phyloP scores from a whole-genome alignment of 345 rosid genomes.

The Eucalyptus pauciflora region DNA sequence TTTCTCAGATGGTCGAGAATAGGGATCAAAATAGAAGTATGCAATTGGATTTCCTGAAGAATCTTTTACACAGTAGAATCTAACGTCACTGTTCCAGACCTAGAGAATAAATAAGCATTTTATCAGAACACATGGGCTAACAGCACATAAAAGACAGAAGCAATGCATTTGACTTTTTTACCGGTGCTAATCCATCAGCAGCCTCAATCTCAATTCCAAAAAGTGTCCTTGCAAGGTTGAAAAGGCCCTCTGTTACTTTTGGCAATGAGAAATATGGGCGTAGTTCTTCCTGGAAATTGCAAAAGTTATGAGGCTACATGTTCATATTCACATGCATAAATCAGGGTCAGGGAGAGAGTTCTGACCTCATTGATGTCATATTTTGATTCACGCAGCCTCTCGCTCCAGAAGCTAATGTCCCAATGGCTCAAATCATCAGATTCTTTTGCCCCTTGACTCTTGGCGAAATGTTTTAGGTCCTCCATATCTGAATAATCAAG shows the following conservation, averaged over 20 bases:
- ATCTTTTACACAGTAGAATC: conserved; percentile 71
- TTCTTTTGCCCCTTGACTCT: conserved; percentile 60
- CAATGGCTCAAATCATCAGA: conserved; percentile 60
- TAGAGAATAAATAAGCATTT: conserved; percentile 7
- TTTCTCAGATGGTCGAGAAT: conserved; percentile 90
- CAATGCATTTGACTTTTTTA: conserved; percentile 10
- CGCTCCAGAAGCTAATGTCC: conserved; percentile 86
- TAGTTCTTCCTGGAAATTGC: conserved; percentile 53
- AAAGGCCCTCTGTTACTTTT: conserved; percentile 78
- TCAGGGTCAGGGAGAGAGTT: not conserved
- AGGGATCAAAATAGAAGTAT: conserved; percentile 92
- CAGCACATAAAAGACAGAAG: not conserved
- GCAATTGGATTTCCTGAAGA: conserved; percentile 68
- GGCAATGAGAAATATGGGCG: conserved; percentile 83
- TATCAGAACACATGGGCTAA: not conserved
- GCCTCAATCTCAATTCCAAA: conserved; percentile 65
- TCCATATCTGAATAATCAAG: conserved; percentile 47
- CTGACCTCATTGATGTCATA: conserved; percentile 73
- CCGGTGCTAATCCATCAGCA: conserved; percentile 90
- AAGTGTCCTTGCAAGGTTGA: conserved; percentile 50
- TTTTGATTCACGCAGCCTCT: conserved; percentile 91
- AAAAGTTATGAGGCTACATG: not conserved
- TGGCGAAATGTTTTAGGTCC: conserved; percentile 59
- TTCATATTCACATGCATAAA: not conserved
- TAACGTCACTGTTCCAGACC: conserved; percentile 88